Base-by-base conservation (phyloP, 1,284 basidiomycete species). In the Ustilago shanxiensis region DNA sequence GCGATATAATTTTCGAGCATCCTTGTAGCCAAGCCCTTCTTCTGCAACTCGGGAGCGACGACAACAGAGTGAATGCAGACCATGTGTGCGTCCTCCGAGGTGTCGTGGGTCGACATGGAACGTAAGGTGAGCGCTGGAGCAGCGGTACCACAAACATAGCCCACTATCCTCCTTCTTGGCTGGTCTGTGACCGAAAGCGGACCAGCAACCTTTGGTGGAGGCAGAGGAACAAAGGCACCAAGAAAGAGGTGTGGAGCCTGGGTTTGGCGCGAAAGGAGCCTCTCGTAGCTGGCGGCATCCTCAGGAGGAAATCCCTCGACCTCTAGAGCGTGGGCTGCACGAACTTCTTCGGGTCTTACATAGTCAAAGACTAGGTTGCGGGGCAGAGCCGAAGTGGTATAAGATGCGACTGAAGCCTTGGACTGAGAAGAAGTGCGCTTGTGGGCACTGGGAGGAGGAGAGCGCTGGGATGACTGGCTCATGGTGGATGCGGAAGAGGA, bases 51-150 rank as follows among this genome's bases (percentile, higher is more conserved):
- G 39, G 65, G 66, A 18, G 78, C 72, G 20, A 86, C 83, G 59
- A 79, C 78, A 41, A 86, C 71, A 49, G 72, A 72, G 52, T 84
- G 82, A 20, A 86, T 79, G 62, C 84, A 86, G 35, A 86, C 83
- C 49, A 85, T 74, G 29, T 72, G 72, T 0, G 84, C 83, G 33
- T 82, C 73, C 11, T 70, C 66, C 33, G 74, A 79, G 5, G 72
- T 65, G 60, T 74, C 77, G 66, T 80, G 80, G 10, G 60, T 75
- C 31, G 79, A 79, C 68, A 85, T 79, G 66, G 79, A 71, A 10
- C 79, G 66, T 10, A 79, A 66, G 2, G 84, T 80, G 28, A 80
- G 62, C 1, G 83, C 82, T 13, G 83, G 72, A 1, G 83, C 72
- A 13, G 84, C 83, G 7, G 83, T 85, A n/a, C 66, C 82, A 5